Evolutionary conservation across 257 asterid species (phyloP).

Genomic region (Scutellaria baicalensis): DNA sequence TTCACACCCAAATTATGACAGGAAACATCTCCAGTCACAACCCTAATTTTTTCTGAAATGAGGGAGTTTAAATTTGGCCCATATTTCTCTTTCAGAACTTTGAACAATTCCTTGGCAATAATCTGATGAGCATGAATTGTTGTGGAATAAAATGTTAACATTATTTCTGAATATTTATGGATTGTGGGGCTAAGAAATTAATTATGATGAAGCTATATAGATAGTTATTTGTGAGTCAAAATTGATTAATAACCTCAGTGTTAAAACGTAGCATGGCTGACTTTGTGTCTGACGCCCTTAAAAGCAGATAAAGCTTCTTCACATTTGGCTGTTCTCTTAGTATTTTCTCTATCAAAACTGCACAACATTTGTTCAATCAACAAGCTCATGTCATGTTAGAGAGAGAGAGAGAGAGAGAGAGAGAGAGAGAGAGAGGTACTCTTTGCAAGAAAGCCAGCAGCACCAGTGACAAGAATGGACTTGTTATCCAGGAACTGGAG

Average conservation of each 20-base stretch:
- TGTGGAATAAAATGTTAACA: too few relatives aligned
- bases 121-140: too few relatives aligned
- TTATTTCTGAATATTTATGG: background rate
- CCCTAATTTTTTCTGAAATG: constrained; percentile 36
- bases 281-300: constrained; percentile 64
- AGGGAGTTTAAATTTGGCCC: constrained; percentile 34
- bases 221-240: too few relatives aligned
- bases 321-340: constrained; percentile 82
- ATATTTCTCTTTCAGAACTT: constrained; percentile 48
- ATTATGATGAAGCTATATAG: too few relatives aligned
- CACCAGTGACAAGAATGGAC: constrained; percentile 66
- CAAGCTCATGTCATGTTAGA: background rate
- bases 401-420: background rate
- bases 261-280: constrained; percentile 67
- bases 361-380: background rate
- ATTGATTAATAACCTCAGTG: constrained; percentile 41
- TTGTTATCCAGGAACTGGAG: constrained; percentile 49
- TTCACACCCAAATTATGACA: constrained; percentile 54
- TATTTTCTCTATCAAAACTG: constrained; percentile 81
- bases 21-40: constrained; percentile 72
- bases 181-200: background rate
- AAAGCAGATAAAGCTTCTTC: constrained; percentile 72
- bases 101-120: constrained; percentile 61
- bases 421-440: constrained; percentile 30
- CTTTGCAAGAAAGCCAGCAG: constrained; percentile 83